Conservation (phyloP, 129 eudicot species). For the carrot (Daucus carota) region DH1_v3.0 NC_030384.2:43604501-43605000, state of each 20-base stretch:
- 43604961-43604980: conserved; percentile 77
- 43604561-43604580: conserved; percentile 94
- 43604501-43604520: neutral
- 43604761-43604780: neutral
- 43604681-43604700: conserved; percentile 74
- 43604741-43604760: neutral
- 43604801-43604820: neutral
- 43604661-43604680: conserved; percentile 97
- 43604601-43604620: conserved; percentile 91
- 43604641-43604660: conserved; percentile 93
- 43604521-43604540: neutral
- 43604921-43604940: conserved; percentile 75
- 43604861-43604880: conserved; percentile 11
- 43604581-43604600: conserved; percentile 89
- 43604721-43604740: neutral
- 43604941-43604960: conserved; percentile 95
- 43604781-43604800: neutral
- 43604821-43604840: conserved; percentile 1
- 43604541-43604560: conserved; percentile 96
- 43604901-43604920: conserved; percentile 93
- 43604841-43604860: neutral
- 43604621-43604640: conserved; percentile 96
- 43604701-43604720: conserved; percentile 4
- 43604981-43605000: conserved; percentile 68
- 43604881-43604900: conserved; percentile 98